Conservation (phyloP, 805 yeast genomes). For the Barnettozyma siamensis region DNA sequence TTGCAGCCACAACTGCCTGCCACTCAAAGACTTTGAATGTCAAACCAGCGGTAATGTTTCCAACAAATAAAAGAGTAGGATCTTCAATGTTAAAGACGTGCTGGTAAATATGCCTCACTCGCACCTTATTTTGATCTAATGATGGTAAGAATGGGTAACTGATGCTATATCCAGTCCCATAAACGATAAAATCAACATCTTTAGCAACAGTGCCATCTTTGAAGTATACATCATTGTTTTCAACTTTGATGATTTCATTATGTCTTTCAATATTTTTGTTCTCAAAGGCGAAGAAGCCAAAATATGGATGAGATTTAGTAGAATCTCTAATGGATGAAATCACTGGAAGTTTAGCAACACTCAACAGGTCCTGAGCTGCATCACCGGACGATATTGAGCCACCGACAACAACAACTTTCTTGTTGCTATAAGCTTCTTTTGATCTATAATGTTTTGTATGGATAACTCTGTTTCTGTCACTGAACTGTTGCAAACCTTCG, state of each 20-base stretch:
- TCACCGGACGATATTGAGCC: constrained; percentile 38
- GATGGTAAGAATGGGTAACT: constrained; percentile 28
- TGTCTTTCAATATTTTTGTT: constrained; percentile 1
- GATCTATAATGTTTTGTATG: constrained; percentile 32
- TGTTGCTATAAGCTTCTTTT: constrained; percentile 32
- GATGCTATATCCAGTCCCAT: constrained; percentile 64
- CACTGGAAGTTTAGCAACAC: constrained; percentile 37
- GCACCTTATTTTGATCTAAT: constrained; percentile 16
- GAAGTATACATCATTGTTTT: constrained; percentile 29
- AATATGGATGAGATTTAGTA: constrained; percentile 3
- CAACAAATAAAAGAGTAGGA: constrained; percentile 40
- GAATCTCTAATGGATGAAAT: constrained; percentile 33
- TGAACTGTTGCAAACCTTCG: constrained; percentile 41
- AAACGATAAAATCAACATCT: constrained; percentile 49
- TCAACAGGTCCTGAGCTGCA: constrained; percentile 35
- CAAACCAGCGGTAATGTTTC: constrained; percentile 33
- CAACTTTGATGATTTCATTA: constrained; percentile 4
- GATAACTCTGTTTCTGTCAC: constrained; percentile 30
- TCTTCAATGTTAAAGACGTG: constrained; percentile 41
- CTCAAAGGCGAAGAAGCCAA: constrained; percentile 6
- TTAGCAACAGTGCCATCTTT: constrained; percentile 37
- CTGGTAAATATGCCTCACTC: constrained; percentile 32
- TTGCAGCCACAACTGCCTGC: constrained; percentile 45
- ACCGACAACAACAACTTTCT: constrained; percentile 39
- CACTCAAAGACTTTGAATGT: constrained; percentile 46